Base-by-base conservation (phyloP, 768 basidiomycete genomes). In the Hygrophorus pudorinus region DNA sequence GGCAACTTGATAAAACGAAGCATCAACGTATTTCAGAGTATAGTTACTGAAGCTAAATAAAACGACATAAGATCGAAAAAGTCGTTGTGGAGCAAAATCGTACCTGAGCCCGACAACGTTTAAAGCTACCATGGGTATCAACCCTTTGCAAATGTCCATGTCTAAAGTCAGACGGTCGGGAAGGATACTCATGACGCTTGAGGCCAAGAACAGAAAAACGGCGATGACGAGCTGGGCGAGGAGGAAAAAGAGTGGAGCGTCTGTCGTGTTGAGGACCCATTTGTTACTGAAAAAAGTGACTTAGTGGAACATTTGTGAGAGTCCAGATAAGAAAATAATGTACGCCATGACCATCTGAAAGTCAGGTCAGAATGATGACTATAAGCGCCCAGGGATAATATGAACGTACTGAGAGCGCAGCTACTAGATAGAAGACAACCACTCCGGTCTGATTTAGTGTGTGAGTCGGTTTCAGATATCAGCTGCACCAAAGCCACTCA, bases 1-100 rank as follows among this genome's bases (percentile, higher is more conserved):
- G 0, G 93, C 93, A 50, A 98, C 85, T 67, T 94, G 92, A 61
- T 94, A 92, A 64, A 94, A 91, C 0, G 90, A 92, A 10, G 89
- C 88, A 45, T 92, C 91, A 53, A 96, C 92, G 56, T 85, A 89
- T 78, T 91, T 88, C 47, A 93, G 73, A 32, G 85, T 90, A 58
- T 80, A 91, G 60, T 92, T 93, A 63, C 86, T 87, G 57, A 87
- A 83, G 55, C 86, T 89, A 58, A 24, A n/a, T 9, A 16, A 10
- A 34, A 18, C 20, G 42, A 40, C 20, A 17, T 28, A 20, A 17
- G 29, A 18, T 12, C 24, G 49, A 27, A 51, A 30, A 40, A 20
- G 32, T 24, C 33, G 42, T 6, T 24, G 12, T 11, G 27, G 31
- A 34, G 16, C n/a, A 17, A 10, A 18, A 7, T 48, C 63, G 34